Percentiles rank a stretch among this genome's conserved stretches.
Evolutionary conservation across 306 rosid species (phyloP).

Genomic region (Potentilla sterilis): DNA sequence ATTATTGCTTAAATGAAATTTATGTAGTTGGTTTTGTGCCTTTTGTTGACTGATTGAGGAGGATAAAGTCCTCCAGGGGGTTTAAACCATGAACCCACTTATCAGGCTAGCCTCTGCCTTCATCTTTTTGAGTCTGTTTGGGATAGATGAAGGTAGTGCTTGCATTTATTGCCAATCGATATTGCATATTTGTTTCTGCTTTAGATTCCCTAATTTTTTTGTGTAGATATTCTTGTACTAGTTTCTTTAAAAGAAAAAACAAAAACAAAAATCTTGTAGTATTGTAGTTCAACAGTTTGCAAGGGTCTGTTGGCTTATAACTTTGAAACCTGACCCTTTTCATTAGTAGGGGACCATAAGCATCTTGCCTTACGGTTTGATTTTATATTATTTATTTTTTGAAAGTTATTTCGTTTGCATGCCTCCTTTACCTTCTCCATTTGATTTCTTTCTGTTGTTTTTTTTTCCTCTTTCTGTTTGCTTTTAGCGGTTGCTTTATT

Average conservation of each 20-base stretch:
- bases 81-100: background rate
- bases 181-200: background rate
- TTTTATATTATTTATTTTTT: background rate
- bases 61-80: background rate
- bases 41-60: background rate
- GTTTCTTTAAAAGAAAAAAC: too few relatives aligned
- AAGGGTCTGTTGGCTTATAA: background rate
- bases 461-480: background rate
- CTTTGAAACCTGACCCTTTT: background rate
- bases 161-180: background rate
- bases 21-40: background rate
- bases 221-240: background rate
- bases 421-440: slow-evolving; percentile 5
- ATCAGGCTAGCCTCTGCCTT: background rate
- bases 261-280: too few relatives aligned
- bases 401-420: background rate
- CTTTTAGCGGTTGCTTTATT: slow-evolving; percentile 25
- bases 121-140: slow-evolving; percentile 2
- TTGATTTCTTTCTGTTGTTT: slow-evolving; percentile 4
- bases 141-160: background rate
- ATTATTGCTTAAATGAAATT: background rate
- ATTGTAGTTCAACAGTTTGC: background rate
- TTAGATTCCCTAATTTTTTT: background rate
- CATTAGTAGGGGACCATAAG: background rate
- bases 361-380: background rate